Percentiles rank a stretch among this genome's conserved stretches.
Evolutionary conservation across 148 eudicot species (phyloP).

Genomic region (Camellia japonica): DNA sequence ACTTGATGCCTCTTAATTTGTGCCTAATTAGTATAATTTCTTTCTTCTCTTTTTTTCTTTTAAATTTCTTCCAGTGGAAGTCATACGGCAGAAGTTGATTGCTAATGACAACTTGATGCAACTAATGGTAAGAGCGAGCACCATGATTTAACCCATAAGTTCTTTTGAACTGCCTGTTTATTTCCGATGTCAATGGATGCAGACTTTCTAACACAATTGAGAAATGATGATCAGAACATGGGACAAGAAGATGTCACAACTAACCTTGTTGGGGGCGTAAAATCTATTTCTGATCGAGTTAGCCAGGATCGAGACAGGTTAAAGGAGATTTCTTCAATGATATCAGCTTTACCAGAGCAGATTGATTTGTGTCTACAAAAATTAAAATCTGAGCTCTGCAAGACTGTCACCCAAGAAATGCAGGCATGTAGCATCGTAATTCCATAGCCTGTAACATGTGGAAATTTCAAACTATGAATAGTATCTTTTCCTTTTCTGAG

Average conservation of each 20-base stretch:
- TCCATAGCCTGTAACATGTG: not conserved
- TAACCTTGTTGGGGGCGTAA: conserved; percentile 43
- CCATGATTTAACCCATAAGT: conserved; percentile 11
- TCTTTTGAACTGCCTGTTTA: conserved; percentile 6
- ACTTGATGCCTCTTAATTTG: not conserved
- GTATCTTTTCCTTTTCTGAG: conserved; percentile 1
- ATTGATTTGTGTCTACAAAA: conserved; percentile 44
- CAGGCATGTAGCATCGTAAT: conserved; percentile 47
- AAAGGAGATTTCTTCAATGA: conserved; percentile 39
- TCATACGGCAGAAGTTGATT: conserved; percentile 68
- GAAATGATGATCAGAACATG: conserved; percentile 51
- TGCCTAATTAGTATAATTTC: not conserved
- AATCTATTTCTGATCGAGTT: conserved; percentile 50
- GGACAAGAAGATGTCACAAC: conserved; percentile 73
- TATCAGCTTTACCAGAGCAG: conserved; percentile 52
- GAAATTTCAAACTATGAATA: not conserved
- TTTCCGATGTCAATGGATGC: not conserved
- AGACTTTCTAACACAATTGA: conserved; percentile 18
- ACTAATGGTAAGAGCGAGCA: conserved; percentile 44
- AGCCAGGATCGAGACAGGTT: conserved; percentile 50
- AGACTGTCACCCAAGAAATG: conserved; percentile 50
- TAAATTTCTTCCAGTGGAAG: conserved; percentile 56
- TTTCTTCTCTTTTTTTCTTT: not conserved
- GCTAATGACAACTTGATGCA: conserved; percentile 64
- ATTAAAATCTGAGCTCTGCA: conserved; percentile 49